phyloP scores from a whole-genome alignment of 2,329 filamentous ascomycete genomes.

The Uncinocarpus reesii region DNA sequence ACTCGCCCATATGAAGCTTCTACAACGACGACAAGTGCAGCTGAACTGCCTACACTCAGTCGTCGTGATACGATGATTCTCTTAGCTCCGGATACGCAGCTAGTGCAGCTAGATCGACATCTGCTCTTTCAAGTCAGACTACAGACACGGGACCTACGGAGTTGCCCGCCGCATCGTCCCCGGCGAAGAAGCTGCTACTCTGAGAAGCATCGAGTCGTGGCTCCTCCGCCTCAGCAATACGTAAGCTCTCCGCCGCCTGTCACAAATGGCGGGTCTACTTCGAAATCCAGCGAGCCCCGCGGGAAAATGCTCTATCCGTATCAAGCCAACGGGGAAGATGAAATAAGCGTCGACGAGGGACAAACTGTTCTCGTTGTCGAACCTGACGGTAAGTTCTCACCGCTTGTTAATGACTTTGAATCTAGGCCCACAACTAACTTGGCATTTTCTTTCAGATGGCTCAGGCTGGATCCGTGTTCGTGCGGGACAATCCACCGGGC shows the following conservation, averaged over 20 bases:
- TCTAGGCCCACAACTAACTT: not conserved
- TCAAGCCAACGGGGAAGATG: slow-evolving; percentile 67
- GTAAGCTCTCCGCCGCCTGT: slow-evolving; percentile 52
- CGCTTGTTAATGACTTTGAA: not conserved
- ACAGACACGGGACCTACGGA: slow-evolving; percentile 43
- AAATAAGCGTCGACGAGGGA: slow-evolving; percentile 70
- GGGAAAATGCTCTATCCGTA: slow-evolving; percentile 89
- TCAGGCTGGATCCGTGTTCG: slow-evolving; percentile 85
- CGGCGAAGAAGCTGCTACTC: slow-evolving; percentile 24
- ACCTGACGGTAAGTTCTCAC: slow-evolving; percentile 58
- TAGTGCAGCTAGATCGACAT: slow-evolving; percentile 59
- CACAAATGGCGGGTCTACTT: slow-evolving; percentile 7
- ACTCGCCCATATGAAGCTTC: slow-evolving; percentile 25
- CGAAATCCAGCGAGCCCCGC: slow-evolving; percentile 45
- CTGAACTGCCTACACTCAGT: slow-evolving; percentile 58
- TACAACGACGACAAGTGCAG: slow-evolving; percentile 28
- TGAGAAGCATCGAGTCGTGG: slow-evolving; percentile 65
- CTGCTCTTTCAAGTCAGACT: slow-evolving; percentile 44
- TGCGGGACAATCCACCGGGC: slow-evolving; percentile 59
- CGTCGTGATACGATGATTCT: slow-evolving; percentile 79
- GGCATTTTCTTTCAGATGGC: slow-evolving; percentile 53
- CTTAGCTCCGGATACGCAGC: slow-evolving; percentile 79
- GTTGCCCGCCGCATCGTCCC: slow-evolving; percentile 30
- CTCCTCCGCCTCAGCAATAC: slow-evolving; percentile 76
- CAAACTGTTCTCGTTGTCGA: slow-evolving; percentile 69